A percentile compares a stretch with the other conserved stretches of the same genome.
These are phyloP conservation scores for Babesia bigemina DNA, from an alignment of 169 alveolate species.

Conservation along the genomic window DNA sequence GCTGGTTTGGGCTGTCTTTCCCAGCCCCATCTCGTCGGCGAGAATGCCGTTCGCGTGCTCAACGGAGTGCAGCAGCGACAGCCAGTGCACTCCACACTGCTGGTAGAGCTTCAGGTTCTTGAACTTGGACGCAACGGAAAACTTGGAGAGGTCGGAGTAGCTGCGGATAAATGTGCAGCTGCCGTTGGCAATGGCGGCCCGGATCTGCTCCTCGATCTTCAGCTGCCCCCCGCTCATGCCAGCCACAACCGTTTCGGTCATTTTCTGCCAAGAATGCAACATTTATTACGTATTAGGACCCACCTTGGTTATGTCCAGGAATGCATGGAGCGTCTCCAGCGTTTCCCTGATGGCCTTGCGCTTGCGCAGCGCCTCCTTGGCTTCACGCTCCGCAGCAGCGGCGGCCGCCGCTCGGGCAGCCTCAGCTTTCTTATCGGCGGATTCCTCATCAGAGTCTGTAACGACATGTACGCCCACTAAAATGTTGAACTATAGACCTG, in stretches of 20 bases:
- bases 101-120: slow-evolving; percentile 81
- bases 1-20: slow-evolving; percentile 88
- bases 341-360: slow-evolving; percentile 9
- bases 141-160: slow-evolving; percentile 22
- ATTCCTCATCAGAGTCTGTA: slow-evolving; percentile 14
- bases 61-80: slow-evolving; percentile 74
- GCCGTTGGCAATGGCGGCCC: slow-evolving; percentile 28
- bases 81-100: slow-evolving; percentile 87
- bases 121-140: slow-evolving; percentile 31
- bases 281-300: background rate
- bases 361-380: slow-evolving; percentile 41
- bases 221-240: slow-evolving; percentile 27
- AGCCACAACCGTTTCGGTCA: slow-evolving; percentile 9
- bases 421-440: background rate
- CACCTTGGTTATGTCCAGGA: slow-evolving; percentile 36
- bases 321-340: slow-evolving; percentile 37
- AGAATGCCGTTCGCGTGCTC: slow-evolving; percentile 81
- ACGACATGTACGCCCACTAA: too few species aligned
- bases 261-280: background rate
- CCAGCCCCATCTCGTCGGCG: slow-evolving; percentile 92
- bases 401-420: slow-evolving; percentile 31
- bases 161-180: slow-evolving; percentile 35
- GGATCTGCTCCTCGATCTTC: slow-evolving; percentile 1
- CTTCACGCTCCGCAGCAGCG: slow-evolving; percentile 22
- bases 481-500: background rate